These are phyloP conservation scores for Arthrinium puccinioides DNA, from an alignment of 2,329 filamentous ascomycete genomes.

Conservation along the genomic window DNA sequence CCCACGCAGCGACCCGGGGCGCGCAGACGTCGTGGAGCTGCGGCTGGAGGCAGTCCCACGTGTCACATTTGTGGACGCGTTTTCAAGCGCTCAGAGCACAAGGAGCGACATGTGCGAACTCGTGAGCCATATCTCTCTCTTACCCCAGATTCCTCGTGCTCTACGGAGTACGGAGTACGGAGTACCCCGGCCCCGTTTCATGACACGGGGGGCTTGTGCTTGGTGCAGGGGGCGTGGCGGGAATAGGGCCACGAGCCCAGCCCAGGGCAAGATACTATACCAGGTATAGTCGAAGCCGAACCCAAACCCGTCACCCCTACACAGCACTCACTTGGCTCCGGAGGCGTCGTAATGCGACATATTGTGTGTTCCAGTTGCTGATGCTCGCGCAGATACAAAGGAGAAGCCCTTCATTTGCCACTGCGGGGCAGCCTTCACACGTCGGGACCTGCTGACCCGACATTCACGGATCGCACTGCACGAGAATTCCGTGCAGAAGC, in stretches of 20 bases:
- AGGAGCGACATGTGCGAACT: constrained; percentile 37
- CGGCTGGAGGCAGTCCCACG: constrained; percentile 12
- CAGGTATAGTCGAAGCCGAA: too few relatives aligned
- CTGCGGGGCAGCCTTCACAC: constrained; percentile 36
- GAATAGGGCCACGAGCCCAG: too few relatives aligned
- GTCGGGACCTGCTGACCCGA: constrained; percentile 35
- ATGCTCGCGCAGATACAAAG: constrained; percentile 31
- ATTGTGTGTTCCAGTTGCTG: background rate
- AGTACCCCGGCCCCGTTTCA: too few relatives aligned
- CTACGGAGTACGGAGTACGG: too few relatives aligned
- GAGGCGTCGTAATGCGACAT: too few relatives aligned
- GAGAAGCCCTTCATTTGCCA: constrained; percentile 38
- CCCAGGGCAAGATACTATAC: too few relatives aligned
- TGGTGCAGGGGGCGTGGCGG: too few relatives aligned
- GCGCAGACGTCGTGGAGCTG: constrained; percentile 12
- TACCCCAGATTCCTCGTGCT: background rate
- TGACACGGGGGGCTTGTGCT: too few relatives aligned
- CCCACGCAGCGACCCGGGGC: constrained; percentile 7
- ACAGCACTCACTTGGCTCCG: too few relatives aligned
- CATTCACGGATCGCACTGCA: constrained; percentile 33
- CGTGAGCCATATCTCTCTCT: constrained; percentile 23
- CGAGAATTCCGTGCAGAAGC: constrained; percentile 17
- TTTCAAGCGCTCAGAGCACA: constrained; percentile 38
- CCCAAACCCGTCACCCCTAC: too few relatives aligned
- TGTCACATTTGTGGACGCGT: constrained; percentile 34